These are phyloP conservation scores for Pleurotus ostreatus DNA, from an alignment of 768 basidiomycete genomes.

Conservation along the genomic window DNA sequence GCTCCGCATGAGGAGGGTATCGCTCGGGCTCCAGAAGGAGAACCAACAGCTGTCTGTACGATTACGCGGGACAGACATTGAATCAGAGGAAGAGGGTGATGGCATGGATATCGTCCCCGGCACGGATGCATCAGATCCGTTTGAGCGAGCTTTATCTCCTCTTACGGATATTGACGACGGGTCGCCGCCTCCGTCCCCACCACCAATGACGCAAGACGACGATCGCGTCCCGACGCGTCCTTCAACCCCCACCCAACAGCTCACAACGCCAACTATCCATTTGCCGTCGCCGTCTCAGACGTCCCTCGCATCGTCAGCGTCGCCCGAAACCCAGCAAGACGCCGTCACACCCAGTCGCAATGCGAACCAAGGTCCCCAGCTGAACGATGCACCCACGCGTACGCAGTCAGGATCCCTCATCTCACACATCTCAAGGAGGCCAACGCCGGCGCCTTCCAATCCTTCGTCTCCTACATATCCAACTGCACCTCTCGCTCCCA, in stretches of 20 bases:
- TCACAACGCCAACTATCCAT: background rate
- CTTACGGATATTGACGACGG: constrained; percentile 2
- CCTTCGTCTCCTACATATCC: constrained; percentile 14
- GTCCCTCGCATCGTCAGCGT: background rate
- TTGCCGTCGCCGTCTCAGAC: background rate
- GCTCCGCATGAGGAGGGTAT: background rate
- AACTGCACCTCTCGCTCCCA: background rate
- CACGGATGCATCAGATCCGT: no score
- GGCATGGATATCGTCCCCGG: background rate
- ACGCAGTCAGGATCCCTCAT: constrained; percentile 48
- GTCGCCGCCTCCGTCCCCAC: background rate
- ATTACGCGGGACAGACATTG: background rate
- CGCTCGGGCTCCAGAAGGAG: background rate
- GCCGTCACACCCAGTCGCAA: background rate
- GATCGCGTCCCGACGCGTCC: constrained; percentile 1
- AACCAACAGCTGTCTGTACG: background rate
- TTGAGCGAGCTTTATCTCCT: background rate
- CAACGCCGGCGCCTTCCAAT: constrained; percentile 46
- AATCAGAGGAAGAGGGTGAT: background rate
- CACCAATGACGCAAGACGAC: background rate
- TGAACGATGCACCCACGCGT: constrained; percentile 21
- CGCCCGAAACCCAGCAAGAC: background rate
- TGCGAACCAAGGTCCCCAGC: background rate
- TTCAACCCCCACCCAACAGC: background rate
- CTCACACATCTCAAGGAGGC: constrained; percentile 40